Percentiles rank a stretch among this genome's conserved stretches.
Conservation (phyloP, 2,329 filamentous ascomycete genomes). For the Microcera coccophila region DNA sequence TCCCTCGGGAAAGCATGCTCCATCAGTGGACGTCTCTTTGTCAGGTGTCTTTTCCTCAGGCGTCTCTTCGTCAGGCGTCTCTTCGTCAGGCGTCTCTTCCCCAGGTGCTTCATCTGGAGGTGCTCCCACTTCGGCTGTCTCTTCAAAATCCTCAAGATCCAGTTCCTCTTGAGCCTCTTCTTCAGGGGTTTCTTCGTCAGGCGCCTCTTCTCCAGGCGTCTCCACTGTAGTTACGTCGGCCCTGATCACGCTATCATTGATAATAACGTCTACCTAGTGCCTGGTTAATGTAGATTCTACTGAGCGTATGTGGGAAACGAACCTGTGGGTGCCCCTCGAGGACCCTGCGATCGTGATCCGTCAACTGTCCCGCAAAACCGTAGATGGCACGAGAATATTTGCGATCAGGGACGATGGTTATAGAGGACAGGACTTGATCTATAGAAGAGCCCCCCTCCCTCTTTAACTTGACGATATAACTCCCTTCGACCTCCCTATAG, state of each 20-base stretch:
- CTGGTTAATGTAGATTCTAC: constrained; percentile 30
- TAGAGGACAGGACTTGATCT: background rate
- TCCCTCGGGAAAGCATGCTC: no score
- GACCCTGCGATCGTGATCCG: background rate
- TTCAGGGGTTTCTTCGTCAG: constrained; percentile 53
- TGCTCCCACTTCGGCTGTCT: no score
- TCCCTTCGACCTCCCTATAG: constrained; percentile 31
- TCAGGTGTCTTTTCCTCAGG: no score
- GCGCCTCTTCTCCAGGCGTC: no score
- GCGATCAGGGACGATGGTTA: constrained; percentile 8
- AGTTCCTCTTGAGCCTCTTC: no score
- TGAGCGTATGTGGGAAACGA: constrained; percentile 34
- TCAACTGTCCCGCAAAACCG: constrained; percentile 25
- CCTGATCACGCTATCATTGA: constrained; percentile 32
- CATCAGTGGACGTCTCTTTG: no score
- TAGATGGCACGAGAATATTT: constrained; percentile 28
- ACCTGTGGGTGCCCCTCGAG: constrained; percentile 2
- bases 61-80: constrained; percentile 36
- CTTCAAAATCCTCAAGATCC: no score
- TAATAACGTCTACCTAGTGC: constrained; percentile 24
- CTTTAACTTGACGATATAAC: constrained; percentile 46
- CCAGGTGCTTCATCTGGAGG: no score
- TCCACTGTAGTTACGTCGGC: no score
- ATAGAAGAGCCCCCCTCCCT: constrained; percentile 11
- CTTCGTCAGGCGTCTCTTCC: no score